Conservation (phyloP, 192 early-diverging fungal genomes). For the Entophlyctis luteolus region DNA sequence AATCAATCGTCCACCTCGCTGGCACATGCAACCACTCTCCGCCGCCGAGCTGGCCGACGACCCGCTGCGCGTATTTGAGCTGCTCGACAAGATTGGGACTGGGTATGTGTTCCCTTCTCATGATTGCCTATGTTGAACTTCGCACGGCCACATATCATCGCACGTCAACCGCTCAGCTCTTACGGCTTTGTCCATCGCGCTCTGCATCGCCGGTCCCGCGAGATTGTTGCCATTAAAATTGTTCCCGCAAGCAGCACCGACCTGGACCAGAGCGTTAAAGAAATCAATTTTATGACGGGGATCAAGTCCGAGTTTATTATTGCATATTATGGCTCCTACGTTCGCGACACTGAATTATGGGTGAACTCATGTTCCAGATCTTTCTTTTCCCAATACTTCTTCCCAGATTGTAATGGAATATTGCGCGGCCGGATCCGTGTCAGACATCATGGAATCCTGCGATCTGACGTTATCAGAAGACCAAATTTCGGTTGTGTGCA, state of each 20-base stretch:
- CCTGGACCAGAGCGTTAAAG: constrained; percentile 43
- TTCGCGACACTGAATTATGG: constrained; percentile 49
- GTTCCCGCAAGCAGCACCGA: constrained; percentile 49
- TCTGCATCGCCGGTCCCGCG: constrained; percentile 41
- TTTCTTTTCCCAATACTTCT: not conserved
- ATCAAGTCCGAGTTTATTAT: constrained; percentile 45
- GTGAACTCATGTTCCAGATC: constrained; percentile 16
- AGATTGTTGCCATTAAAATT: constrained; percentile 48
- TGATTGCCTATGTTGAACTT: not conserved
- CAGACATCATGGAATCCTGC: constrained; percentile 51
- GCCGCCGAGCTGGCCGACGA: constrained; percentile 22
- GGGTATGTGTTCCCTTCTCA: not conserved
- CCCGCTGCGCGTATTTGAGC: constrained; percentile 25
- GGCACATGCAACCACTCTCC: constrained; percentile 1
- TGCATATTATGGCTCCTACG: constrained; percentile 49
- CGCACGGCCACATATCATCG: not conserved
- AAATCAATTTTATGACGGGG: constrained; percentile 55
- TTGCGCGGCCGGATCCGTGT: constrained; percentile 54
- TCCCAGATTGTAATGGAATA: constrained; percentile 62
- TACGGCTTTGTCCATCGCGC: constrained; percentile 60
- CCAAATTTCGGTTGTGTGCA: constrained; percentile 51
- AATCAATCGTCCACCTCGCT: too few relatives aligned
- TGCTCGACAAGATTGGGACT: constrained; percentile 30
- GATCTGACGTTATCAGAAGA: constrained; percentile 45
- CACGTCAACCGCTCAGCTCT: constrained; percentile 29